Conservation (phyloP, 768 basidiomycete species). For the Trametopsis cervina region DNA sequence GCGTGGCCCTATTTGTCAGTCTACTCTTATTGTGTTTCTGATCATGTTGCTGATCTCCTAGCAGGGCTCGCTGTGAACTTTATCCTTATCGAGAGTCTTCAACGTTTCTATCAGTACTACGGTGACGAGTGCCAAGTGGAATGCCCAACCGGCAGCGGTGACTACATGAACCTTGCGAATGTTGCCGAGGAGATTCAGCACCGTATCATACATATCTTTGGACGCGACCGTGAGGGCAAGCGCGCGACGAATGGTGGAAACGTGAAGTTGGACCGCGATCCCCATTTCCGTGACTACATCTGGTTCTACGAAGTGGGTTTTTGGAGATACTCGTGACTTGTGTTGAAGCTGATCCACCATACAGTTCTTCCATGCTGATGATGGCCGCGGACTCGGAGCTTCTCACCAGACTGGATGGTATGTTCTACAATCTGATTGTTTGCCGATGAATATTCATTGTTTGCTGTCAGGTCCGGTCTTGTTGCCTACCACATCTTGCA, state of each 20-base stretch:
- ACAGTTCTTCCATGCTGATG: constrained; percentile 94
- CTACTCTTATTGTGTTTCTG: neutral
- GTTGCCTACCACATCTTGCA: constrained; percentile 91
- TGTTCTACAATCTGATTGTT: constrained; percentile 21
- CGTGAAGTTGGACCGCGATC: constrained; percentile 80
- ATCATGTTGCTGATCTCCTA: constrained; percentile 3
- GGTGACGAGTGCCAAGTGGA: constrained; percentile 90
- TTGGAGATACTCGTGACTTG: neutral
- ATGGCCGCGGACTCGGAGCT: constrained; percentile 88
- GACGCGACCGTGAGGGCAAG: constrained; percentile 80
- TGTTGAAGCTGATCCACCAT: neutral
- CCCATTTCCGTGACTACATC: constrained; percentile 94
- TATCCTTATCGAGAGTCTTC: constrained; percentile 90
- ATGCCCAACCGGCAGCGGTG: constrained; percentile 95
- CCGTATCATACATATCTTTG: constrained; percentile 97
- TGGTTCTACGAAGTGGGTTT: constrained; percentile 86
- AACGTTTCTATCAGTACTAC: constrained; percentile 97
- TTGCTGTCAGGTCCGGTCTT: constrained; percentile 61
- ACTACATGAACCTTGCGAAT: constrained; percentile 90
- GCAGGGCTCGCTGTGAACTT: constrained; percentile 95
- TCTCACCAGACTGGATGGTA: constrained; percentile 99
- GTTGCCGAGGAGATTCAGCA: constrained; percentile 99
- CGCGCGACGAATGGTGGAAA: constrained; percentile 92
- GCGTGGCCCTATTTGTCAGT: constrained; percentile 83
- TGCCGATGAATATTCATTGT: neutral